Evolutionary conservation across 805 yeast genomes (phyloP).

Genomic region (Myxozyma mucilagina): DNA sequence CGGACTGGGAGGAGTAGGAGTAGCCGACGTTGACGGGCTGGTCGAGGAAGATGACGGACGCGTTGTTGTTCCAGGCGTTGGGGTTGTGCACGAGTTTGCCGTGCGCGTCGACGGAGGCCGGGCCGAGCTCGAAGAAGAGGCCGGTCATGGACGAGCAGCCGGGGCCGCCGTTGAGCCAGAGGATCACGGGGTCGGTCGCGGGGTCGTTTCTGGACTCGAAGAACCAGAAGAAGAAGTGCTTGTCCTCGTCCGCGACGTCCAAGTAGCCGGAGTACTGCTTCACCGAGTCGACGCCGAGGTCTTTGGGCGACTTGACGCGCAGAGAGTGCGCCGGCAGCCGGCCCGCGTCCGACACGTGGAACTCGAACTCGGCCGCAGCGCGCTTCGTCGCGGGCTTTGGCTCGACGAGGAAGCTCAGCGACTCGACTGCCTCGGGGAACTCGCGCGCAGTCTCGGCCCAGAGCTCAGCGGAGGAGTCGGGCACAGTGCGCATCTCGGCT

Average conservation of each 20-base stretch:
- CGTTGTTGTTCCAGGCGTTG: conserved; percentile 87
- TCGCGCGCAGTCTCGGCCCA: conserved; percentile 35
- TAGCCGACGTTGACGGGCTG: conserved; percentile 94
- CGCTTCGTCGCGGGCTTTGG: conserved; percentile 34
- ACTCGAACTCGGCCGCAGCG: conserved; percentile 42
- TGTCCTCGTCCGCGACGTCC: conserved; percentile 75
- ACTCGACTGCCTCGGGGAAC: conserved; percentile 31
- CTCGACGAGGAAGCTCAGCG: conserved; percentile 29
- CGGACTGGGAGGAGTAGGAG: conserved; percentile 67
- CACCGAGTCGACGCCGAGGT: conserved; percentile 76
- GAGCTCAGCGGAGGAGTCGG: conserved; percentile 27
- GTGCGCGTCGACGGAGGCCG: conserved; percentile 67
- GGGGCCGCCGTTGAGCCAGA: conserved; percentile 95
- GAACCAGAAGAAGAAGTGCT: conserved; percentile 86
- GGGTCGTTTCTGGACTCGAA: conserved; percentile 93
- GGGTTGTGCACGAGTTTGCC: conserved; percentile 76
- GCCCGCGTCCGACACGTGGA: conserved; percentile 44
- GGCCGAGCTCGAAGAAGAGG: conserved; percentile 87
- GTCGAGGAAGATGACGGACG: conserved; percentile 86
- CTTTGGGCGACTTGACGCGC: conserved; percentile 66
- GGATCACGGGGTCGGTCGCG: conserved; percentile 74
- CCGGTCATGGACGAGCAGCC: conserved; percentile 93
- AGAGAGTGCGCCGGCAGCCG: conserved; percentile 55
- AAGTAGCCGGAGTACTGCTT: conserved; percentile 75
- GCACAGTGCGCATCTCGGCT: conserved; percentile 23